Evolutionary conservation across 2,329 filamentous ascomycete species (phyloP).

Genomic region (Neonectria faginata): DNA sequence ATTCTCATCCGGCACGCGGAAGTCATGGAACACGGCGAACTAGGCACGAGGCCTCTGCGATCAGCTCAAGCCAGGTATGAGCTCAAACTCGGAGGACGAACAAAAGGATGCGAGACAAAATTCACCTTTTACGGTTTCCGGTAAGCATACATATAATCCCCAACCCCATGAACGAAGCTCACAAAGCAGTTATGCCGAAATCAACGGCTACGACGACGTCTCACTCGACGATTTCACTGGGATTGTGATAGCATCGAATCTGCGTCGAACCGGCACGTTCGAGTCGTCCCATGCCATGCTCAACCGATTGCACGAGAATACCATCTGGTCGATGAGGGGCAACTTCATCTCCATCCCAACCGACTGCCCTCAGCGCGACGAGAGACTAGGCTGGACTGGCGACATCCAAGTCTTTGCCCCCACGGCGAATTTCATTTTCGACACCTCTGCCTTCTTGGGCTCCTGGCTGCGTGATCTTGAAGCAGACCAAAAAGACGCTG

Average conservation of each 20-base stretch:
- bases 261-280: constrained; percentile 61
- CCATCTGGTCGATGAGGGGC: constrained; percentile 65
- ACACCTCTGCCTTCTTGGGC: not conserved
- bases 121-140: constrained; percentile 69
- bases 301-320: constrained; percentile 65
- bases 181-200: constrained; percentile 12
- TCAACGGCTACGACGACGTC: constrained; percentile 19
- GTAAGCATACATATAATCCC: constrained; percentile 61
- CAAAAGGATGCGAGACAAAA: constrained; percentile 43
- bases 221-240: constrained; percentile 19
- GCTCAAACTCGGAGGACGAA: constrained; percentile 20
- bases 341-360: constrained; percentile 68
- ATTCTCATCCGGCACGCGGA: constrained; percentile 65
- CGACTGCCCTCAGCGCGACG: constrained; percentile 66
- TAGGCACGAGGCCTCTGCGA: constrained; percentile 46
- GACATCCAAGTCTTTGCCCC: constrained; percentile 61
- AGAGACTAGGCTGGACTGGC: constrained; percentile 63
- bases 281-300: constrained; percentile 60
- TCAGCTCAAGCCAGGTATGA: constrained; percentile 30
- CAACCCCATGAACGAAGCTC: constrained; percentile 44
- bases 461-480: not conserved
- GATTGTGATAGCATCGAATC: constrained; percentile 50
- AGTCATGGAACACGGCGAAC: constrained; percentile 63
- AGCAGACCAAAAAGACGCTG: not conserved
- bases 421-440: constrained; percentile 58